Evolutionary conservation across 768 basidiomycete genomes (phyloP), one percentile per base, ranked within the genome.

Genomic region (Panaeolus cyanescens): DNA sequence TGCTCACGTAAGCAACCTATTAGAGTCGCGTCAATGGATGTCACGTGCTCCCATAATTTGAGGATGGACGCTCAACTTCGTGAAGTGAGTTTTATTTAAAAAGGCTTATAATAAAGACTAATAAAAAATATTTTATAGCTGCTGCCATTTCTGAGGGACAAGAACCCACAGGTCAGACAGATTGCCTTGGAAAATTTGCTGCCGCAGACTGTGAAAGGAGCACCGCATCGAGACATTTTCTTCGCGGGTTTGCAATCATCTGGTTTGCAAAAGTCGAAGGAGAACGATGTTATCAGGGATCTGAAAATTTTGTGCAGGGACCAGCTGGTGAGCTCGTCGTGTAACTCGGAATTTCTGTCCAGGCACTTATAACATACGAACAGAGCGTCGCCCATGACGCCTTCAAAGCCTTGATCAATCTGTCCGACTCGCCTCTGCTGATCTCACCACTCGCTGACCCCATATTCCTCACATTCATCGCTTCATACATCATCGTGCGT

Each of bases 361-460:
- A 25, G 19, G 30, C 39, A 53, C 63, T 68, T 54, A 71, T 69
- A 57, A 65, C 62, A 36, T 32, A 31, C 39, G 56, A 30, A 30
- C 67, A 97, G 94, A 85, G 88, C 59, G 85, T 94, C 55, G 93
- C 96, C 1, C 96, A 98, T 67, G 95, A 97, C 79, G 96, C 96
- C 2, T 91, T 98, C 72, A 87, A 92, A 62, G 95, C 95, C 2
- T 81, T 99, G 55, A 89, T 98, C 71, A 99, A 99, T 76, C 83
- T 99, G 32, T 92, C 95, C 2, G 95, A 96, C 75, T 91, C 90
- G 31, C 80, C 90, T 7, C 73, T 88, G 19, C 80, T 96, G 25
- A 79, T 89, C 7, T 67, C 83, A 6, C 74, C 87, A 37, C 79
- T 96, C 7, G 87, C 87, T 1, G 93, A 96, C 54, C 72, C 82